Conservation (phyloP, 345 rosid species). For the Citrus maxima region DNA sequence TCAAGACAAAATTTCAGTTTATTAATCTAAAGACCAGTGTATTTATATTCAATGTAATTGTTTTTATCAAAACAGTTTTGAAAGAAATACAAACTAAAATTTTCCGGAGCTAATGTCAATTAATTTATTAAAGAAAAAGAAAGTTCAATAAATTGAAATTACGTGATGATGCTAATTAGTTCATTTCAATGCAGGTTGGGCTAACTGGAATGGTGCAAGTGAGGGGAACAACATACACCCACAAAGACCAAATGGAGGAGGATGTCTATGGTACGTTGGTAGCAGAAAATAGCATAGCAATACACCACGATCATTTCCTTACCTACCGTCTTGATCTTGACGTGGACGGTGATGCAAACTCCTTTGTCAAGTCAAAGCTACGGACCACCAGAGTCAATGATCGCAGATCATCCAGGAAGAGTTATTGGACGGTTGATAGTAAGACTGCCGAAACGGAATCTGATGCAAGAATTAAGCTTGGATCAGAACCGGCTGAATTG, state of each 20-base stretch:
- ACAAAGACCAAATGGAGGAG: constrained; percentile 23
- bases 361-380: constrained; percentile 34
- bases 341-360: constrained; percentile 38
- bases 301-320: constrained; percentile 43
- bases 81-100: too few relatives aligned
- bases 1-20: background rate
- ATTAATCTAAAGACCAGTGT: background rate
- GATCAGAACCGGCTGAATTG: constrained; percentile 28
- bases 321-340: constrained; percentile 46
- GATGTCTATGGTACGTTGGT: constrained; percentile 36
- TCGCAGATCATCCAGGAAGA: constrained; percentile 32
- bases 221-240: constrained; percentile 30
- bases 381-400: background rate
- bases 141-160: background rate
- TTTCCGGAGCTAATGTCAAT: too few relatives aligned
- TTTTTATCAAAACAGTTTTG: too few relatives aligned
- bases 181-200: constrained; percentile 27
- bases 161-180: background rate
- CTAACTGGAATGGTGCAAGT: constrained; percentile 35
- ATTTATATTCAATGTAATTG: too few relatives aligned
- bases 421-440: constrained; percentile 41
- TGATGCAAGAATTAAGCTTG: constrained; percentile 32
- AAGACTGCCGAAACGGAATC: constrained; percentile 35
- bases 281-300: constrained; percentile 37
- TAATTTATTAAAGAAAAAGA: too few relatives aligned